Conservation (phyloP, 2,329 filamentous ascomycete genomes). For the Talaromyces piceae region DNA sequence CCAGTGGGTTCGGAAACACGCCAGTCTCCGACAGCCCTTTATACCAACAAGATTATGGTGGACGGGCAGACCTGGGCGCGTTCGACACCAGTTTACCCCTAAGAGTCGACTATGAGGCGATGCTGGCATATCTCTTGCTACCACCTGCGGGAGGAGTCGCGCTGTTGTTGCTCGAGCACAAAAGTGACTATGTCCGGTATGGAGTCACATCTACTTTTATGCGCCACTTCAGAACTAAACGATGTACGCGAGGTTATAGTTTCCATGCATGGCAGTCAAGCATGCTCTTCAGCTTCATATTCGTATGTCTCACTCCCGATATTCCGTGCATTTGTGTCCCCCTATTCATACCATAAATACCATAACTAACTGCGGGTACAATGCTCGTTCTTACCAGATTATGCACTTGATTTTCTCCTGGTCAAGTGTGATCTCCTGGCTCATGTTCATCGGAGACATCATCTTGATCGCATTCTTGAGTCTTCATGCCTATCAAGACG, state of each 20-base stretch:
- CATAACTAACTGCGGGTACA: too few species aligned
- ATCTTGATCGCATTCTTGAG: slow-evolving; percentile 68
- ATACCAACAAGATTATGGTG: slow-evolving; percentile 36
- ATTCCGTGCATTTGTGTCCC: neutral
- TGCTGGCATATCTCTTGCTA: slow-evolving; percentile 75
- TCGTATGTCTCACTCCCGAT: slow-evolving; percentile 35
- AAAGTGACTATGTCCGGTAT: slow-evolving; percentile 93
- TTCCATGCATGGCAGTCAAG: slow-evolving; percentile 97
- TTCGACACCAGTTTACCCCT: slow-evolving; percentile 88
- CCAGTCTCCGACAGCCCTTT: slow-evolving; percentile 3
- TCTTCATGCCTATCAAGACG: slow-evolving; percentile 75
- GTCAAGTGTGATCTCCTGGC: slow-evolving; percentile 75
- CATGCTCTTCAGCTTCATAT: slow-evolving; percentile 66
- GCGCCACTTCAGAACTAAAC: neutral
- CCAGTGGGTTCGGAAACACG: slow-evolving; percentile 24
- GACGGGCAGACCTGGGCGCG: slow-evolving; percentile 61
- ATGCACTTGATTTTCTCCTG: slow-evolving; percentile 81
- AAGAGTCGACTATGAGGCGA: slow-evolving; percentile 82
- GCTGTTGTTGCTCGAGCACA: slow-evolving; percentile 77
- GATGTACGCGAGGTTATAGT: slow-evolving; percentile 36
- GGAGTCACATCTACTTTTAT: slow-evolving; percentile 9
- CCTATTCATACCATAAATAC: neutral
- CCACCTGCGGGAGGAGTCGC: slow-evolving; percentile 82
- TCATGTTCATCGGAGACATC: slow-evolving; percentile 70
- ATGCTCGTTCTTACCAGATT: slow-evolving; percentile 44